A percentile compares a stretch with the other conserved stretches of the same genome.
phyloP scores from a whole-genome alignment of 345 rosid genomes.

The Eucalyptus regnans region DNA sequence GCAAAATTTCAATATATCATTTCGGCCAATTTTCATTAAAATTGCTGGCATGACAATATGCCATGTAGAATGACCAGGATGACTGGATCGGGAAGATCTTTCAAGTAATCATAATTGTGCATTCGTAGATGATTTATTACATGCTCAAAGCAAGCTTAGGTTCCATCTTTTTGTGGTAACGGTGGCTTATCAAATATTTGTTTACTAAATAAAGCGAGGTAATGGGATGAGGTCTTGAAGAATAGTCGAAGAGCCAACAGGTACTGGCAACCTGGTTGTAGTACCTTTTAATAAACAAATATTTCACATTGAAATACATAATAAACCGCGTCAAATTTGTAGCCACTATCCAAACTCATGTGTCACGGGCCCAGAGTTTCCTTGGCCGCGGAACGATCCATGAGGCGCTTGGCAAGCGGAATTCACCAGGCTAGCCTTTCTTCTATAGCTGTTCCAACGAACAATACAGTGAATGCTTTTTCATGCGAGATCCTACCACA shows the following conservation, averaged over 20 bases:
- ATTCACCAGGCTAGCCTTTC: no score
- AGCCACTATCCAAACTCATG: not conserved
- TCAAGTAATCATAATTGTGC: not conserved
- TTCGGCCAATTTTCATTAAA: accelerated
- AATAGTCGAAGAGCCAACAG: not conserved
- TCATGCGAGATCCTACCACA: accelerated
- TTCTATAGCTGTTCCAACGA: no score
- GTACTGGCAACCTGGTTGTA: not conserved
- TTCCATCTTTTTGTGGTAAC: not conserved
- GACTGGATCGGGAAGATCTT: not conserved
- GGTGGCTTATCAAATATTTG: not conserved
- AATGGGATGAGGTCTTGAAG: not conserved
- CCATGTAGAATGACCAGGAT: accelerated
- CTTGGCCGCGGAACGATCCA: no score
- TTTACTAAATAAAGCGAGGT: not conserved
- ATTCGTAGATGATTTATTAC: not conserved
- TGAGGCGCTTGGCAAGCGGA: accelerated
- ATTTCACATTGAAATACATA: not conserved
- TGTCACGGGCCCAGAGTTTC: no score
- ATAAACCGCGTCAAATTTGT: not conserved
- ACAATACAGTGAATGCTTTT: no score
- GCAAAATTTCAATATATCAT: not conserved
- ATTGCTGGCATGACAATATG: accelerated
- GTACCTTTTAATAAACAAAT: not conserved
- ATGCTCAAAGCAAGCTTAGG: not conserved